Base-by-base conservation (phyloP, 2,329 filamentous ascomycete genomes). In the Calonectria montana region DNA sequence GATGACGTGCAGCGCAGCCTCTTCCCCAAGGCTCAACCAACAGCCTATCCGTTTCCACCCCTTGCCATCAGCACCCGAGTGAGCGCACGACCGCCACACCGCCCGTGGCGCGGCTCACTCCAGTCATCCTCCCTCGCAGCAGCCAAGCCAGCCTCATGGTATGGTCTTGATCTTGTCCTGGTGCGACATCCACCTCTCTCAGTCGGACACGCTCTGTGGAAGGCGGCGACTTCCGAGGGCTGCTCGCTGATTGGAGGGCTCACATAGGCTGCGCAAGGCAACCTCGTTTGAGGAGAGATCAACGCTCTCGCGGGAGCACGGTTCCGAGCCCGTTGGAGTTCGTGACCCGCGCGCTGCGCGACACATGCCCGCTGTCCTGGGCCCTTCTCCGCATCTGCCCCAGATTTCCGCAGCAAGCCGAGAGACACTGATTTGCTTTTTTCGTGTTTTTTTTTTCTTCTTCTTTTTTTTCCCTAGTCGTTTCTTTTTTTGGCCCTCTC, bases 1-100 rank as follows among this genome's bases (percentile, higher is more conserved):
- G 37, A 72, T 72, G 70, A 72, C 70, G 70, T 72, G 70, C 70
- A 69, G 70, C 59, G 25, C 48, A 55, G 62, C 63, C 41, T 37
- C 50, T 8, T 39, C 35, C 35, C 53, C 43, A 25, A 50, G 53
- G 47, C 55, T 65, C 63, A 29, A 67, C 68, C 62, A 65, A 45
- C 61, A 65, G 61, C 43, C 39, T 16, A 35, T 27, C 29, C 62
- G 37, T 48, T 43, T 43, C 37, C 23, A 16, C 35, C 62, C 45
- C 50, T 70, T 45, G 27, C 29, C 18, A 31, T 59, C 67, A 35
- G 48, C 57, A 25, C 25, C 39, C 13, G 45, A 43, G 18, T 57
- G 43, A 53, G 13, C 35, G 7, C 55, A 23, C 62, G 37, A n/a
- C 10, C 18, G 39, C 55, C 64, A 63, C 57, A 64, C 69, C 69